Conservation (phyloP, 2,329 filamentous ascomycete genomes). For the Albophoma yamanashiensis region DNA sequence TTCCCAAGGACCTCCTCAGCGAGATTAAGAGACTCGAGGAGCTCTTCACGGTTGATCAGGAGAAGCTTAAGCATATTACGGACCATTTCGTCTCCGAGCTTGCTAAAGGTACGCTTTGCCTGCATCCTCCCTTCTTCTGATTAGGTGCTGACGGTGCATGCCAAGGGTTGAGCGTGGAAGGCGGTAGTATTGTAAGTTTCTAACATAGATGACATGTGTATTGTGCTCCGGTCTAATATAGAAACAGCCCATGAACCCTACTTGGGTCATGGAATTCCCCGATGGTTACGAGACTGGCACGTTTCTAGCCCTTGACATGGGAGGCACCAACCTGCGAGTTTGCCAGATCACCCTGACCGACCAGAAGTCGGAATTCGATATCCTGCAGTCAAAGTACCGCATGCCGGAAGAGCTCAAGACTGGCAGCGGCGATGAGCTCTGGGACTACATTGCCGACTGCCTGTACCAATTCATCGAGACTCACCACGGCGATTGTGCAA, state of each 20-base stretch:
- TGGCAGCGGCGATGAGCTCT: conserved; percentile 73
- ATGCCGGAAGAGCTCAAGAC: conserved; percentile 91
- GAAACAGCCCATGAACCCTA: conserved; percentile 85
- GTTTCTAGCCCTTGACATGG: conserved; percentile 87
- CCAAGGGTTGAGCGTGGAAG: conserved; percentile 70
- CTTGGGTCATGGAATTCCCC: conserved; percentile 88
- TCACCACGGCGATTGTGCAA: conserved; percentile 59
- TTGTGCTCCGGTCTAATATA: conserved; percentile 8
- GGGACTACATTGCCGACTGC: conserved; percentile 92
- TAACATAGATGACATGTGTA: background rate
- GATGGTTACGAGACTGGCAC: conserved; percentile 80
- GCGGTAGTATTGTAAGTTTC: conserved; percentile 76
- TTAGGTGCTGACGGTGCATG: background rate
- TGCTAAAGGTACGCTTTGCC: conserved; percentile 52
- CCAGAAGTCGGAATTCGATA: conserved; percentile 82
- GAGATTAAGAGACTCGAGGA: conserved; percentile 81
- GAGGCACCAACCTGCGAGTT: conserved; percentile 89
- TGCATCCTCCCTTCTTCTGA: background rate
- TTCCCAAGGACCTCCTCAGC: conserved; percentile 69
- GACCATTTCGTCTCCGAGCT: conserved; percentile 84
- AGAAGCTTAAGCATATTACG: conserved; percentile 82
- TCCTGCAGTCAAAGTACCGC: conserved; percentile 91
- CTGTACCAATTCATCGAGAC: conserved; percentile 82
- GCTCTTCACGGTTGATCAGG: conserved; percentile 64
- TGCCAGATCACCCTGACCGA: conserved; percentile 87